Evolutionary conservation across 2,329 filamentous ascomycete genomes (phyloP).

Genomic region (Fonsecaea pugnacius): DNA sequence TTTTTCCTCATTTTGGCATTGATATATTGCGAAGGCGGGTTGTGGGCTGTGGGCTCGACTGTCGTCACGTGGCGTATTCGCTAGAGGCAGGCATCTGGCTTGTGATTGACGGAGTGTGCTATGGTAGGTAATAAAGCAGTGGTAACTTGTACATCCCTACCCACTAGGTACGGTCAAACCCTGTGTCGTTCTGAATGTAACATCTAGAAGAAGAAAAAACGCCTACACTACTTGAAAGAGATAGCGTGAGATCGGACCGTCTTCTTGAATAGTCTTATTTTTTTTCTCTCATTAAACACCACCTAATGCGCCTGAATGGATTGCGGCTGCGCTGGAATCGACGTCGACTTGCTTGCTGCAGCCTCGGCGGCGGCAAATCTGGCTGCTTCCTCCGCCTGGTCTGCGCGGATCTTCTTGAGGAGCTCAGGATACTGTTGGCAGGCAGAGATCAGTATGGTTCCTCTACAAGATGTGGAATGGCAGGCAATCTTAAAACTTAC

Average conservation of each 20-base stretch:
- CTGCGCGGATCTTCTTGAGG: constrained; percentile 59
- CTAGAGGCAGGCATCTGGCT: too few relatives aligned
- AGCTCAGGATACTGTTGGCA: constrained; percentile 63
- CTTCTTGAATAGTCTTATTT: background rate
- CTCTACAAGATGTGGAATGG: background rate
- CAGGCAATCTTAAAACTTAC: constrained; percentile 12
- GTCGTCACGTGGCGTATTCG: too few relatives aligned
- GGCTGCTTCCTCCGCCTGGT: constrained; percentile 53
- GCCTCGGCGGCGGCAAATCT: constrained; percentile 26
- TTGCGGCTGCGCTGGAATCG: constrained; percentile 23
- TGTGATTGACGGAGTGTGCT: too few relatives aligned
- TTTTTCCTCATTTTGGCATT: too few relatives aligned
- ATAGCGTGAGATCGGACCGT: background rate
- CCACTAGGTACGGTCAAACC: too few relatives aligned
- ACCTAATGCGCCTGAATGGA: constrained; percentile 29
- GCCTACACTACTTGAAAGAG: background rate
- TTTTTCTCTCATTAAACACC: background rate
- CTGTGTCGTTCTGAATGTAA: too few relatives aligned
- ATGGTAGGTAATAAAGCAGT: too few relatives aligned
- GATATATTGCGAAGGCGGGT: too few relatives aligned
- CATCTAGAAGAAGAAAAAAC: too few relatives aligned
- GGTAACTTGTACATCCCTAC: too few relatives aligned
- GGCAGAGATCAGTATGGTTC: background rate
- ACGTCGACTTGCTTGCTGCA: constrained; percentile 10
- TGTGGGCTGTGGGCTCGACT: too few relatives aligned